phyloP scores from a whole-genome alignment of 768 basidiomycete genomes.

The Paxillus rubicundulus region DNA sequence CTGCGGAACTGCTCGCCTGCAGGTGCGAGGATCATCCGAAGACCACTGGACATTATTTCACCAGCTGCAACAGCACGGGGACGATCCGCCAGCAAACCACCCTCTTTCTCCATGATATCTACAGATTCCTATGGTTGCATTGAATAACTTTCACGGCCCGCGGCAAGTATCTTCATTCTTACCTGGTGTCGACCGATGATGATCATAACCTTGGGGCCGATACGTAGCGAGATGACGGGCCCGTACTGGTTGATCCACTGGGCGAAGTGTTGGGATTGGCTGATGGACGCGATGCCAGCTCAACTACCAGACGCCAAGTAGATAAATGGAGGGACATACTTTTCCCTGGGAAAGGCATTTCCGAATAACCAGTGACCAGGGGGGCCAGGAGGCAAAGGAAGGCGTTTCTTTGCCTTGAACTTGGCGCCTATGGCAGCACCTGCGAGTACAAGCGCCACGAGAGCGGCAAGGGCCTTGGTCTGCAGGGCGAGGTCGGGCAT shows the following conservation, averaged over 20 bases:
- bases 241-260: slow-evolving; percentile 63
- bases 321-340: slow-evolving; percentile 17
- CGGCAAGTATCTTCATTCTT: neutral
- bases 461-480: slow-evolving; percentile 16
- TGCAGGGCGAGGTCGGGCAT: slow-evolving; percentile 5
- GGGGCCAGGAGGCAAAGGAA: slow-evolving; percentile 31
- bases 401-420: slow-evolving; percentile 9
- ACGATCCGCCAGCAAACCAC: slow-evolving; percentile 53
- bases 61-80: slow-evolving; percentile 57
- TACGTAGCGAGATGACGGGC: slow-evolving; percentile 53
- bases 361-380: slow-evolving; percentile 35
- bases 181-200: slow-evolving; percentile 40
- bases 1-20: slow-evolving; percentile 60
- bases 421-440: slow-evolving; percentile 8
- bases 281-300: neutral
- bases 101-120: slow-evolving; percentile 67
- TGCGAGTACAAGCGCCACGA: slow-evolving; percentile 18
- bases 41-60: slow-evolving; percentile 56
- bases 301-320: neutral
- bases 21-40: slow-evolving; percentile 54
- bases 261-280: slow-evolving; percentile 44
- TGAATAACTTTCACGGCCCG: neutral
- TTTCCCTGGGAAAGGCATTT: slow-evolving; percentile 23
- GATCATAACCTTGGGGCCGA: slow-evolving; percentile 39
- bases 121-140: slow-evolving; percentile 45